These are phyloP conservation scores for Debaryomyces psychrophilus DNA, from an alignment of 1,139 yeast species.

Conservation along the genomic window DNA sequence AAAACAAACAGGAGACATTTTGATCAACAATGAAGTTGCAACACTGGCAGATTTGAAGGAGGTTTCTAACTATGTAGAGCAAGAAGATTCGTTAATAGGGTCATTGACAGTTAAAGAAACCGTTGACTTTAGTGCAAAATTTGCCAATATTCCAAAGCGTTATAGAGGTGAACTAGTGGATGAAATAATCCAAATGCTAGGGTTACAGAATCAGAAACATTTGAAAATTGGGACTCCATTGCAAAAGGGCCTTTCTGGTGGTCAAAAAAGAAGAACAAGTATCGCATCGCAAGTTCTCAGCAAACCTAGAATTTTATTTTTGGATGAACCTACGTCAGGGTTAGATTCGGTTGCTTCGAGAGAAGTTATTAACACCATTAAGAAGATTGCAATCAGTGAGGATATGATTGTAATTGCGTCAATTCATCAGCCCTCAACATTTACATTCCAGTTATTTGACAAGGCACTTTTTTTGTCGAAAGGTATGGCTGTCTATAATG, in stretches of 20 bases:
- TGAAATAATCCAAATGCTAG: constrained; percentile 22
- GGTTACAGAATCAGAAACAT: constrained; percentile 22
- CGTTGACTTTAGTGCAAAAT: constrained; percentile 25
- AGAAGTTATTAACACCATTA: constrained; percentile 28
- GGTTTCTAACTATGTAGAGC: constrained; percentile 25
- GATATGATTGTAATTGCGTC: constrained; percentile 37
- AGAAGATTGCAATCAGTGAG: constrained; percentile 26
- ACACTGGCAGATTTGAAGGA: constrained; percentile 15
- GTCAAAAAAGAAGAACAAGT: constrained; percentile 80
- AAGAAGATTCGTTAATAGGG: constrained; percentile 29
- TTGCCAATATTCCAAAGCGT: constrained; percentile 18
- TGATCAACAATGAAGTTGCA: constrained; percentile 13
- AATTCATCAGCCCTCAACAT: constrained; percentile 43
- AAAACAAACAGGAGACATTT: constrained; percentile 16
- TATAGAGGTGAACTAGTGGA: constrained; percentile 21
- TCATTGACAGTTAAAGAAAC: constrained; percentile 30
- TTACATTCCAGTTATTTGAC: constrained; percentile 35
- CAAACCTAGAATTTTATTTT: constrained; percentile 67
- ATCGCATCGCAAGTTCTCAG: constrained; percentile 77
- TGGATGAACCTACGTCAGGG: constrained; percentile 91
- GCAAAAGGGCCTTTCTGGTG: constrained; percentile 79
- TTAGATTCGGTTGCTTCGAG: constrained; percentile 58
- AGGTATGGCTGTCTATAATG: constrained; percentile 27
- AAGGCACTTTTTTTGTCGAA: constrained; percentile 30
- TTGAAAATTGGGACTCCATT: constrained; percentile 27